Base-by-base conservation (phyloP, 1,284 basidiomycete genomes). In the Kalmanozyma brasiliensis region DNA sequence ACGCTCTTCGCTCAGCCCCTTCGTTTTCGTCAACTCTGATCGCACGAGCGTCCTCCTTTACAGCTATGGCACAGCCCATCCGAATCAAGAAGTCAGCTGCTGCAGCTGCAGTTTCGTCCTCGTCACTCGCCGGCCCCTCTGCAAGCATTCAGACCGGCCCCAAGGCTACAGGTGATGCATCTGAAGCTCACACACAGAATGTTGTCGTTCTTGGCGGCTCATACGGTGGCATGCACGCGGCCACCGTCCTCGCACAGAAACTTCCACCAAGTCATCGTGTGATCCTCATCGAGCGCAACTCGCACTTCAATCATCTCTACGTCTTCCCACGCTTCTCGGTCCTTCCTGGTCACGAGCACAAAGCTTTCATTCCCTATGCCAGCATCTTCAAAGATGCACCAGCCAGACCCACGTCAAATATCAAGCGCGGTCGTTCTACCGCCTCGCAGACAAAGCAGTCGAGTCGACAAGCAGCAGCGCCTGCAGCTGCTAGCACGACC, bases 321-420 rank as follows among this genome's bases (percentile, higher is more conserved):
- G 86, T 87, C 47, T 84, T 89, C 45, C 88, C 89, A 3, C 85
- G 89, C 43, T 87, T 87, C 67, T 85, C 87, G 9, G 86, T 89
- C 13, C 84, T 90, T 8, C 85, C 88, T 7, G 86, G 87, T 29
- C 88, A 90, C 74, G 89, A 89, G 81, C 87, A 90, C 83, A 90
- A 90, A 84, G 88, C 88, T 17, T 89, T 88, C 86, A 78, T 83
- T 83, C 85, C 73, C 1, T 86, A 84, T 76, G 69, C 77, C 14
- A 74, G 69, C 64, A 91, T 94, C 88, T 94, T 91, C 86, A 93
- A 93, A 84, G 23, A 65, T 40, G 89, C 49, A 3, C 67, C 67
- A 8, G 52, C 49, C 3, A 41, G 67, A 7, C 66, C 66, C 8
- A 52, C 59, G 45, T 49, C 47, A 2, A 49, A 44, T 11, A 17